Base-by-base conservation (phyloP, 148 eudicot species). In the Rhododendron vialii region DNA sequence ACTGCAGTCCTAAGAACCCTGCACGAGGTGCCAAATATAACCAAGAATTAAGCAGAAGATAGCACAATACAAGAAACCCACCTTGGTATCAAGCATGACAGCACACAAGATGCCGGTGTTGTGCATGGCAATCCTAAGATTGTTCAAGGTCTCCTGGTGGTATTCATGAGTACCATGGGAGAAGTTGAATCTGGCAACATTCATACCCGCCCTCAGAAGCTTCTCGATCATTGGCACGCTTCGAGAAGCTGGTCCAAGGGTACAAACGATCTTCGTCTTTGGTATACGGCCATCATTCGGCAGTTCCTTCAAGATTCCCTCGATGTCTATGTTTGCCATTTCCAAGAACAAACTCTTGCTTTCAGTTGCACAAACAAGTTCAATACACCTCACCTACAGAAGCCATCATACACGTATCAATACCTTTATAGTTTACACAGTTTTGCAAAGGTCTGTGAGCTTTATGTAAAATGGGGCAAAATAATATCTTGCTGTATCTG, bases 81-180 rank as follows among this genome's bases (percentile, higher is more conserved):
- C 95, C 94, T 93, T 93, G 80, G 95, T 93, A 83, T 93, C 95
- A 85, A 93, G 94, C 95, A 93, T 93, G 83, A 93, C 93, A 79
- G 95, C 95, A 87, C 93, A 92, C 47, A 93, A 89, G 83, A 87
- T 92, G 86, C 91, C 93, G 43, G 95, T 93, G 84, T 92, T 92
- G 6, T 93, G 92, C 94, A 93, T 93, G 77, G 93, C 95, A 86
- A 74, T 85, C 87, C 89, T 90, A 84, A 93, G 93, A 89, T 92
- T 92, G 86, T 92, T 76, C 67, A 93, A 90, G 83, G 95, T 93
- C 82, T 90, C 95, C 85, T 91, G 90, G 75, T 93, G 95, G 73
- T 93, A 92, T 67, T 93, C 93, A 50, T 93, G 95, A 20, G 93
- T 89, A 12, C 95, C 95, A 61, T 92, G 94, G 0, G 95, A 93